Conservation (phyloP, 768 basidiomycete genomes). For the Crassisporium funariophilum region DNA sequence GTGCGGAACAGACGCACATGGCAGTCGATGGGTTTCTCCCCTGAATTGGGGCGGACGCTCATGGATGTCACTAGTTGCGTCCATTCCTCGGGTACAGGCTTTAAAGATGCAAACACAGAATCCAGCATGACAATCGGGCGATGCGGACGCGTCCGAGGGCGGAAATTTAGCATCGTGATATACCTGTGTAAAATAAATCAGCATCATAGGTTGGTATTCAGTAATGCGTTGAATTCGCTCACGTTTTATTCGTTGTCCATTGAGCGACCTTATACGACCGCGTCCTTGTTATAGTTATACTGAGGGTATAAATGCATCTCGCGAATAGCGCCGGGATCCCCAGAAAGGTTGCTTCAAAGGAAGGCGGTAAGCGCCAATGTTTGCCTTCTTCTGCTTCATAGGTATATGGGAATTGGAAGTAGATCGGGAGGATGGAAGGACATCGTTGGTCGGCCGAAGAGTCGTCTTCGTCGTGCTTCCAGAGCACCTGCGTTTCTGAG, state of each 20-base stretch:
- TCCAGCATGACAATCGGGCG: slow-evolving; percentile 43
- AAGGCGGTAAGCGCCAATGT: slow-evolving; percentile 37
- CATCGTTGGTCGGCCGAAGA: slow-evolving; percentile 24
- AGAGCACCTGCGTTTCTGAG: slow-evolving; percentile 31
- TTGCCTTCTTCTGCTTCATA: slow-evolving; percentile 33
- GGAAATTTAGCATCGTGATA: slow-evolving; percentile 41
- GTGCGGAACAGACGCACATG: slow-evolving; percentile 51
- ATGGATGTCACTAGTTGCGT: slow-evolving; percentile 45
- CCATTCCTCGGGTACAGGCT: slow-evolving; percentile 62
- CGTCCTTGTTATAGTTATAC: slow-evolving; percentile 32
- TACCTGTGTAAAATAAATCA: slow-evolving; percentile 31
- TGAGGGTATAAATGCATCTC: slow-evolving; percentile 36
- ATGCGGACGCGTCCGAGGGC: slow-evolving; percentile 49
- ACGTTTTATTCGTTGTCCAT: slow-evolving; percentile 41
- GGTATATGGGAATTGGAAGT: slow-evolving; percentile 35
- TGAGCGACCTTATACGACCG: slow-evolving; percentile 32
- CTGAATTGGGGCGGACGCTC: slow-evolving; percentile 31
- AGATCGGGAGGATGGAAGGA: slow-evolving; percentile 41
- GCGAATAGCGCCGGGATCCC: slow-evolving; percentile 35
- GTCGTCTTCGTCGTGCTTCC: slow-evolving; percentile 25
- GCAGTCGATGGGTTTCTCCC: slow-evolving; percentile 46
- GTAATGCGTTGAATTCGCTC: too few relatives aligned
- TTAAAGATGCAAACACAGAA: slow-evolving; percentile 51
- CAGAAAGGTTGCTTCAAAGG: slow-evolving; percentile 38
- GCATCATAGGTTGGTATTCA: neutral